phyloP scores from a whole-genome alignment of 345 rosid species.

The Acer campestre region DNA sequence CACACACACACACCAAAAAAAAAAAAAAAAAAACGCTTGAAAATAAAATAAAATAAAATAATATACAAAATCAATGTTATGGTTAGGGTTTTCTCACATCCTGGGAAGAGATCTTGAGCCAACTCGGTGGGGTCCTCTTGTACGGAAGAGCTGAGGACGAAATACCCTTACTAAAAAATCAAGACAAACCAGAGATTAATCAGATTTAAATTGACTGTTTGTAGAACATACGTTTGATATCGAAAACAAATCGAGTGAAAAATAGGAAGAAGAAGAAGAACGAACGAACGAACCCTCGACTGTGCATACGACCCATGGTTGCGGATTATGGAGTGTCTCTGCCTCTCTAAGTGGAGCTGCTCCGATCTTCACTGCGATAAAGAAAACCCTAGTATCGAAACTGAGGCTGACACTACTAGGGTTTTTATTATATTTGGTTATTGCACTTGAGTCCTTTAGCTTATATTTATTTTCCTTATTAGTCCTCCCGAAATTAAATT shows the following conservation, averaged over 20 bases:
- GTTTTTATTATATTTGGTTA: constrained; percentile 9
- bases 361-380: constrained; percentile 2
- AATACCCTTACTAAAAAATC: constrained; percentile 63
- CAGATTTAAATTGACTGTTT: background rate
- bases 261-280: background rate
- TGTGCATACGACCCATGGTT: constrained; percentile 92
- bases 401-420: background rate
- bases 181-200: background rate
- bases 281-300: constrained; percentile 52
- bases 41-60: background rate
- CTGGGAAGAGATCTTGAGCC: constrained; percentile 72
- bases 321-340: constrained; percentile 12
- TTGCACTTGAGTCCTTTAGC: constrained; percentile 6
- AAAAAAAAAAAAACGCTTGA: background rate
- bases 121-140: constrained; percentile 79
- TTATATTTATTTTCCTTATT: background rate
- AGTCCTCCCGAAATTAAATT: background rate
- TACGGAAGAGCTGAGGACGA: constrained; percentile 88
- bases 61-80: background rate
- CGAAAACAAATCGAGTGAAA: background rate
- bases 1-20: too few species aligned
- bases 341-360: constrained; percentile 11
- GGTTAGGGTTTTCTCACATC: constrained; percentile 40
- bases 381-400: constrained; percentile 30
- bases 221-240: background rate